phyloP scores from a whole-genome alignment of 176 grass and related monocot genomes.

The Elymus sibiricus region DNA sequence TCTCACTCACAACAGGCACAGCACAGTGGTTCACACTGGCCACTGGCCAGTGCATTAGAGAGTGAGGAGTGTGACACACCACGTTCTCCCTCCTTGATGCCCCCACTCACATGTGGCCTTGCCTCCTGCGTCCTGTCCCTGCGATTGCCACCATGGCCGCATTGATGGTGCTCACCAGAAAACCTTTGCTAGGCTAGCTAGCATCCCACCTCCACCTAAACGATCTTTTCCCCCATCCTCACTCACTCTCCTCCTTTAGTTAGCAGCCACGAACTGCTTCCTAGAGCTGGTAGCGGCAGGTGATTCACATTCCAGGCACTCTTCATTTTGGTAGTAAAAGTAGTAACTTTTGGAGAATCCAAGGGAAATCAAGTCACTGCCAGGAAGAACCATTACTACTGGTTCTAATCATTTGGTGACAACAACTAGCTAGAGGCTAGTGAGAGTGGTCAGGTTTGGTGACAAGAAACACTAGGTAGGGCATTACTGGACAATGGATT shows the following conservation, averaged over 20 bases:
- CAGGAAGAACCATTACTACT: neutral
- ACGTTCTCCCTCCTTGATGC: constrained; percentile 33
- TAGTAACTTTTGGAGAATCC: neutral
- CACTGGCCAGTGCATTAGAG: neutral
- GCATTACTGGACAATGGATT: neutral
- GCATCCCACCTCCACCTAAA: constrained; percentile 7
- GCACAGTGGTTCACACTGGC: neutral
- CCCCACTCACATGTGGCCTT: constrained; percentile 13
- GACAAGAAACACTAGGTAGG: neutral
- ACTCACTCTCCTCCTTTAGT: neutral
- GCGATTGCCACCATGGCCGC: constrained; percentile 21
- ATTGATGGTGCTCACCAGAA: constrained; percentile 41
- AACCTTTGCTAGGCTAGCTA: neutral
- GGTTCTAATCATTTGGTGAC: constrained; percentile 3
- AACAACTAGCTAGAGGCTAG: neutral
- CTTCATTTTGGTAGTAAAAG: neutral
- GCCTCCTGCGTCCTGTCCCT: neutral
- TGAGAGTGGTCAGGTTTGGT: neutral
- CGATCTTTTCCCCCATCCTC: neutral
- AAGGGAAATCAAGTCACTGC: neutral
- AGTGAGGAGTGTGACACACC: constrained; percentile 33
- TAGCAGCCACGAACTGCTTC: neutral
- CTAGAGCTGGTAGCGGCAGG: constrained; percentile 20
- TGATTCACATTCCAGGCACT: neutral
- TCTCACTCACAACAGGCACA: neutral